A percentile compares a stretch with the other conserved stretches of the same genome.
Conservation (phyloP, 805 yeast genomes). For the Candida insectalens region DNA sequence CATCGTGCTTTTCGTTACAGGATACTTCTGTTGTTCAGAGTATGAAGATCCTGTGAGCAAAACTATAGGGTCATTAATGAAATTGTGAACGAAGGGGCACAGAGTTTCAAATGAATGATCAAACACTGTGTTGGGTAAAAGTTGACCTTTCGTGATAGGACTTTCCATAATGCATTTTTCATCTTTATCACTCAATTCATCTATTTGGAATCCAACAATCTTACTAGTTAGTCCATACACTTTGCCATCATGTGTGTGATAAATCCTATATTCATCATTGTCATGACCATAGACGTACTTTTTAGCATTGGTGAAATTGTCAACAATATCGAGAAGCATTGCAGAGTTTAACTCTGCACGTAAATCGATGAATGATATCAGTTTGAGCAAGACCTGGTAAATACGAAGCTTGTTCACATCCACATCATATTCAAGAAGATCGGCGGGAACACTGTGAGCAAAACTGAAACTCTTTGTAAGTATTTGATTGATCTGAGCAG, state of each 20-base stretch:
- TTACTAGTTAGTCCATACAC: conserved; percentile 35
- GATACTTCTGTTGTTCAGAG: conserved; percentile 23
- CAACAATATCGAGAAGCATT: conserved; percentile 23
- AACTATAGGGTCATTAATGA: conserved; percentile 32
- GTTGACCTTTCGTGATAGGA: conserved; percentile 19
- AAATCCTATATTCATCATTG: conserved; percentile 20
- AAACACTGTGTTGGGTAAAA: conserved; percentile 18
- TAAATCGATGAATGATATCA: conserved; percentile 23
- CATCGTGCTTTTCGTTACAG: conserved; percentile 39
- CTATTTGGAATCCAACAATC: conserved; percentile 22
- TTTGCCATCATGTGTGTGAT: conserved; percentile 28
- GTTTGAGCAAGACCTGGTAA: conserved; percentile 21
- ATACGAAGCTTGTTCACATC: conserved; percentile 23
- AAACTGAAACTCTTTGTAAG: conserved; percentile 23
- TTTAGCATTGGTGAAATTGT: conserved; percentile 20
- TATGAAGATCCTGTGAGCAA: conserved; percentile 24
- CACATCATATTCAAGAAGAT: conserved; percentile 11
- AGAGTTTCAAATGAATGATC: conserved; percentile 27
- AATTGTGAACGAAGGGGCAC: conserved; percentile 29
- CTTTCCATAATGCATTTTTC: conserved; percentile 21
- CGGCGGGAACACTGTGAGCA: conserved; percentile 12
- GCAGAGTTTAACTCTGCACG: conserved; percentile 23
- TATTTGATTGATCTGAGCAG: conserved; percentile 21
- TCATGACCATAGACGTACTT: conserved; percentile 4
- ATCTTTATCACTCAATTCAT: conserved; percentile 22